Evolutionary conservation across 768 basidiomycete genomes (phyloP), one percentile per base, ranked within the genome.

Genomic region (Mycena kentingensis): DNA sequence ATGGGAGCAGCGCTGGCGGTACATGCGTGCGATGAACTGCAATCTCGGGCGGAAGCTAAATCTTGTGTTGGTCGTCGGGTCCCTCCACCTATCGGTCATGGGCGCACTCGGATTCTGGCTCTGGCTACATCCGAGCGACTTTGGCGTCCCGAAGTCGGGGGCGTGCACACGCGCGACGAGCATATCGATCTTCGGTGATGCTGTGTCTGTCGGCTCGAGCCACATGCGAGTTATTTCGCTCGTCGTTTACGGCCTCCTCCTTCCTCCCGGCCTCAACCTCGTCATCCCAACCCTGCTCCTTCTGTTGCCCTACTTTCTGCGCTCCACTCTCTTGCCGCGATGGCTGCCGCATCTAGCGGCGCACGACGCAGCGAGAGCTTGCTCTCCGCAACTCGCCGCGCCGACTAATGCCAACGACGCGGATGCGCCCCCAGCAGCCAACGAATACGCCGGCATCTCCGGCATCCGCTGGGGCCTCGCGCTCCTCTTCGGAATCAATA

Each of bases 41-140:
- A n/a, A n/a, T n/a, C n/a, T n/a, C n/a, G n/a, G n/a, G n/a, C n/a
- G n/a, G n/a, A n/a, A n/a, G n/a, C n/a, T n/a, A n/a, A 36, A 42
- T 15, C 19, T 16, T 28, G 52, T 36, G 19, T 12, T 58, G 12
- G 19, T 34, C 31, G 34, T 50, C 22, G 53, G 41, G 26, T 25
- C 47, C n/a, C 13, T 54, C 13, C 57, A 58, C 36, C 47, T 58
- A 11, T 46, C 47, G n/a, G 46, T 52, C 35, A 46, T 54, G 42
- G 52, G 42, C 24, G 46, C 25, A 21, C 22, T 58, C 16, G 57
- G 57, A n/a, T 2, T 58, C 36, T 58, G 52, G 53, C 16, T 58
- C 10, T 58, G 52, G 52, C 2, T 36, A 12, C 21, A 54, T 39
- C 39, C 47, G 21, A 12, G n/a, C 16, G 11, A 15, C 15, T 58